phyloP scores from a whole-genome alignment of 2,329 filamentous ascomycete genomes.

The Trichoderma asperellum region DNA sequence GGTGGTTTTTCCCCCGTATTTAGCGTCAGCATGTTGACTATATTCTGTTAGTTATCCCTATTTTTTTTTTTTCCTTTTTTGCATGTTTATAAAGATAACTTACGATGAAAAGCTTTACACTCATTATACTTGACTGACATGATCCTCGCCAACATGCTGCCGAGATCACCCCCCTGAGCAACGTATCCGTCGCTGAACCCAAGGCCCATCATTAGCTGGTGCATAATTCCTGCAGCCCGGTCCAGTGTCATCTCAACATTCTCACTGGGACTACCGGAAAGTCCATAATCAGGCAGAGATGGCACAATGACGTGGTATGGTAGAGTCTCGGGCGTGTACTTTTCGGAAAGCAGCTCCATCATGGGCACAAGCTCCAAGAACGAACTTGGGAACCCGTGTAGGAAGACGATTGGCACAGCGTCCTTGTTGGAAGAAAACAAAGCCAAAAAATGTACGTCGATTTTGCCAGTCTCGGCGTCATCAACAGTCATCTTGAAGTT shows the following conservation, averaged over 20 bases:
- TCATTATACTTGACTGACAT: background rate
- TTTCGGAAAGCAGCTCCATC: conserved; percentile 49
- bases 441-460: background rate
- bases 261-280: background rate
- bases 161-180: conserved; percentile 3
- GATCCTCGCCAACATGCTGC: background rate
- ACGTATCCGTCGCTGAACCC: conserved; percentile 6
- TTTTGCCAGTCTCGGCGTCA: background rate
- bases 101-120: background rate
- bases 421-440: background rate
- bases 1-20: background rate
- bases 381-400: conserved; percentile 35
- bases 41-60: background rate
- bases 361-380: conserved; percentile 61
- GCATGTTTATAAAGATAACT: background rate
- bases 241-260: background rate
- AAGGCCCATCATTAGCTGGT: conserved; percentile 9
- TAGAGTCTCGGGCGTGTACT: conserved; percentile 54
- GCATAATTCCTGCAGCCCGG: conserved; percentile 5
- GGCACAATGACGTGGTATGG: conserved; percentile 63
- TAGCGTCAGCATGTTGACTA: background rate
- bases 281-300: conserved; percentile 56
- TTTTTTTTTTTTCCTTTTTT: background rate
- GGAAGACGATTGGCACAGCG: background rate
- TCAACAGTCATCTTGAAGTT: background rate